Percentiles rank a stretch among this genome's conserved stretches.
Evolutionary conservation across 345 rosid genomes (phyloP).

Genomic region (Mangifera indica): DNA sequence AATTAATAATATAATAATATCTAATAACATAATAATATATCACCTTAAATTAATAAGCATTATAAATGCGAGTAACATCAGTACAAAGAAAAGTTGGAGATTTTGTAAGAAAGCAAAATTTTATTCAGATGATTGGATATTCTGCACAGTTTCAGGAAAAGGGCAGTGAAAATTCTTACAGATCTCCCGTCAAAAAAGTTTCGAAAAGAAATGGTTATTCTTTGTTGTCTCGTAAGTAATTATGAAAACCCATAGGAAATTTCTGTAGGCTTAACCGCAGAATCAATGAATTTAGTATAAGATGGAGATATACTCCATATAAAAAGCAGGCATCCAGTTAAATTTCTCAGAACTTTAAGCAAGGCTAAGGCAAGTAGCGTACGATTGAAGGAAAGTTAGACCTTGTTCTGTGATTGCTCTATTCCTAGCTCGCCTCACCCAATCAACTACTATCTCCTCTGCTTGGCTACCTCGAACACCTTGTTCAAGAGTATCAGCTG

Average conservation of each 20-base stretch:
- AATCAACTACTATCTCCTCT: slow-evolving; percentile 57
- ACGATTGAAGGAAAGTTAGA: slow-evolving; percentile 70
- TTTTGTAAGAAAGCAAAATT: background rate
- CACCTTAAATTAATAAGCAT: too few relatives aligned
- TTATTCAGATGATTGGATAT: slow-evolving; percentile 10
- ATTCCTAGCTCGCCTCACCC: slow-evolving; percentile 76
- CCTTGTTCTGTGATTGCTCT: slow-evolving; percentile 94
- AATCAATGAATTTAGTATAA: slow-evolving; percentile 4
- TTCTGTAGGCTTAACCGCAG: background rate
- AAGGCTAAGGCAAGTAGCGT: slow-evolving; percentile 75
- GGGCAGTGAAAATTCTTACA: background rate
- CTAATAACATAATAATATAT: too few relatives aligned
- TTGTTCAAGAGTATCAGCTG: slow-evolving; percentile 79
- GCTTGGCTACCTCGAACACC: slow-evolving; percentile 93
- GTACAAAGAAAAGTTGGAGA: background rate
- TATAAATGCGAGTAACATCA: background rate
- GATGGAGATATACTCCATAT: background rate
- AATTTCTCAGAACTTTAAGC: slow-evolving; percentile 33
- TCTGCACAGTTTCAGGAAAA: slow-evolving; percentile 13
- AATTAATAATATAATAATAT: too few relatives aligned
- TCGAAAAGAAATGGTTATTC: background rate
- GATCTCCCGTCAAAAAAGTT: background rate
- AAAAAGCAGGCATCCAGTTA: background rate
- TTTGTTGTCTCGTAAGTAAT: background rate
- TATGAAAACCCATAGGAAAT: slow-evolving; percentile 9